phyloP scores from a whole-genome alignment of 2,329 filamentous ascomycete species.

The Colletotrichum tropicicola region DNA sequence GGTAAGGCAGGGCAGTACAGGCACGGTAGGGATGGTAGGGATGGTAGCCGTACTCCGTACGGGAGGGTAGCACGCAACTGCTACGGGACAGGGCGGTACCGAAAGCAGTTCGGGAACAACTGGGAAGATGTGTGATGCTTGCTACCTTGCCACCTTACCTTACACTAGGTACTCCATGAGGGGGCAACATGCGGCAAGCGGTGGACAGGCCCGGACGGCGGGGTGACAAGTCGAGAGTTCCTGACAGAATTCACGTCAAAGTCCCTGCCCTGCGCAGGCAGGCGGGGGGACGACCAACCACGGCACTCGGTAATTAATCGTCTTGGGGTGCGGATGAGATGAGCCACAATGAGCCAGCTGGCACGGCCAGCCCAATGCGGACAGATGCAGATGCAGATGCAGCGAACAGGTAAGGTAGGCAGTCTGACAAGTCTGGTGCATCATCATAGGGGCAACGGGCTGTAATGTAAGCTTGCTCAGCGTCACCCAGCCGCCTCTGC shows the following conservation, averaged over 20 bases:
- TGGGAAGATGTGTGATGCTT: slow-evolving; percentile 18
- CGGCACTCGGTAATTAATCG: neutral
- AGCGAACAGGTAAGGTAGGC: no score
- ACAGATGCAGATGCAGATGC: neutral
- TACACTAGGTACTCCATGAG: no score
- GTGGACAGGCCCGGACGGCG: neutral
- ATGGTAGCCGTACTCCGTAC: neutral
- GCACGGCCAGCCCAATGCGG: neutral
- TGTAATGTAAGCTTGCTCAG: no score
- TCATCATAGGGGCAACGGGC: no score
- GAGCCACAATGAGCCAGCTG: slow-evolving; percentile 23
- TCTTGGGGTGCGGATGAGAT: neutral
- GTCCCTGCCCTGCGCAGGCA: slow-evolving; percentile 10
- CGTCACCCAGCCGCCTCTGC: neutral
- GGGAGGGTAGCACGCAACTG: no score
- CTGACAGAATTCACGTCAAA: slow-evolving; percentile 11
- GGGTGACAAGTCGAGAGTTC: slow-evolving; percentile 20
- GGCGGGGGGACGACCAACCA: neutral
- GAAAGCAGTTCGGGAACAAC: slow-evolving; percentile 17
- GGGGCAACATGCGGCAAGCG: neutral
- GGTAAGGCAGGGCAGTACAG: no score
- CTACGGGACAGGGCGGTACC: slow-evolving; percentile 4
- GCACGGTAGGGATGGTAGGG: neutral
- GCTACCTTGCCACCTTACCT: no score
- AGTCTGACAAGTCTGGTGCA: no score